A percentile compares a stretch with the other conserved stretches of the same genome.
Evolutionary conservation across 306 rosid species (phyloP).

Genomic region (Boehmeria nivea): DNA sequence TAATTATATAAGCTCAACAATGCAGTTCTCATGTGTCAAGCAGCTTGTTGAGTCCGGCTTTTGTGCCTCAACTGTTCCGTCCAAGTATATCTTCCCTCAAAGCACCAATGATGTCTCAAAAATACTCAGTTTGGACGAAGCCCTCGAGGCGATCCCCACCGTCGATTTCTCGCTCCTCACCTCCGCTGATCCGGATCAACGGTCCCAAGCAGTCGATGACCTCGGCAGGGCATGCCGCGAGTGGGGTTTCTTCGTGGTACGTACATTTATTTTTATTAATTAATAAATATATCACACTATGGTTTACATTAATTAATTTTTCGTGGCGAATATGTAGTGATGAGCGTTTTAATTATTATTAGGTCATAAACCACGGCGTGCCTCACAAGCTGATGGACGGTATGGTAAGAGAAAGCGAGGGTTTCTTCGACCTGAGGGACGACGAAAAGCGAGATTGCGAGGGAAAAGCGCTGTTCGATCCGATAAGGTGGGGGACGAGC

Average conservation of each 20-base stretch:
- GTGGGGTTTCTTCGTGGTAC: slow-evolving; percentile 58
- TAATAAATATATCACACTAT: not conserved
- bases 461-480: slow-evolving; percentile 33
- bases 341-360: not conserved
- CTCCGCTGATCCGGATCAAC: slow-evolving; percentile 20
- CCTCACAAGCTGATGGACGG: slow-evolving; percentile 32
- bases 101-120: not conserved
- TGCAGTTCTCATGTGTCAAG: slow-evolving; percentile 19
- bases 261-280: too few relatives aligned
- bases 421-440: slow-evolving; percentile 38
- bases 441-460: slow-evolving; percentile 39
- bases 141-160: slow-evolving; percentile 24
- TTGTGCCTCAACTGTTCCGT: slow-evolving; percentile 21
- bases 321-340: too few relatives aligned
- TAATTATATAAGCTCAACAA: too few relatives aligned
- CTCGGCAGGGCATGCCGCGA: slow-evolving; percentile 42
- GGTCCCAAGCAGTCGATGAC: slow-evolving; percentile 24
- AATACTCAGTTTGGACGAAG: not conserved
- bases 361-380: slow-evolving; percentile 56
- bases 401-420: slow-evolving; percentile 13
- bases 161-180: slow-evolving; percentile 37
- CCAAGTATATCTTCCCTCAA: slow-evolving; percentile 19
- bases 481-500: slow-evolving; percentile 56
- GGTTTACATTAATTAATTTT: not conserved
- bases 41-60: slow-evolving; percentile 30